phyloP scores from a whole-genome alignment of 2,329 filamentous ascomycete genomes.

The Aciculosporium take region DNA sequence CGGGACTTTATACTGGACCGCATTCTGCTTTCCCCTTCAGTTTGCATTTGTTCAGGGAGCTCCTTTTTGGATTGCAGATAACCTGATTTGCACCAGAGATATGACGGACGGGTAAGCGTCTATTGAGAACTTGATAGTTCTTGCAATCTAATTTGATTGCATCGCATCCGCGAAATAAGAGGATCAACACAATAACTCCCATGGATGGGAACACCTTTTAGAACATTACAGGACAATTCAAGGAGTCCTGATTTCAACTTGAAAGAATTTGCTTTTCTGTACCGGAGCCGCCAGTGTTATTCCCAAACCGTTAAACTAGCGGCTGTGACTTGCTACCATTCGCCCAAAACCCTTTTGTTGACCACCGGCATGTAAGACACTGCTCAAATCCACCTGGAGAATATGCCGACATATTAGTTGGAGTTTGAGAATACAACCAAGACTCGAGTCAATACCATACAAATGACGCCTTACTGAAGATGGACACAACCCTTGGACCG shows the following conservation, averaged over 20 bases:
- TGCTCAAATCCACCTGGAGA: background rate
- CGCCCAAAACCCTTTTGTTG: background rate
- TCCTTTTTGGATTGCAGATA: background rate
- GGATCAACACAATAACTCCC: background rate
- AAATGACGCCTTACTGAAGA: background rate
- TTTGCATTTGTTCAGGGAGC: background rate
- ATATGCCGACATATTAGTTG: too few relatives aligned
- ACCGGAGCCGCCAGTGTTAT: background rate
- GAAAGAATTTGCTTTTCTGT: background rate
- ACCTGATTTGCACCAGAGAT: background rate
- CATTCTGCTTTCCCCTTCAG: background rate
- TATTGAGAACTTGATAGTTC: conserved; percentile 7
- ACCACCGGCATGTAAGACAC: background rate
- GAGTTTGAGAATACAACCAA: too few relatives aligned
- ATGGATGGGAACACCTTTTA: background rate
- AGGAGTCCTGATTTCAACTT: too few relatives aligned
- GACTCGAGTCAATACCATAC: too few relatives aligned
- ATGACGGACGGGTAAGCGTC: conserved; percentile 8
- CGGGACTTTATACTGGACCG: background rate
- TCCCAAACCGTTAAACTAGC: background rate
- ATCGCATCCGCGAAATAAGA: conserved; percentile 10
- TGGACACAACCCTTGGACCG: background rate
- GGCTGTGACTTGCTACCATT: background rate
- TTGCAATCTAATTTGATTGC: conserved; percentile 13
- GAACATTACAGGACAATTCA: background rate